Base-by-base conservation (phyloP, 352 stramenopile genomes). In the Phytophthora podocarpi region DNA sequence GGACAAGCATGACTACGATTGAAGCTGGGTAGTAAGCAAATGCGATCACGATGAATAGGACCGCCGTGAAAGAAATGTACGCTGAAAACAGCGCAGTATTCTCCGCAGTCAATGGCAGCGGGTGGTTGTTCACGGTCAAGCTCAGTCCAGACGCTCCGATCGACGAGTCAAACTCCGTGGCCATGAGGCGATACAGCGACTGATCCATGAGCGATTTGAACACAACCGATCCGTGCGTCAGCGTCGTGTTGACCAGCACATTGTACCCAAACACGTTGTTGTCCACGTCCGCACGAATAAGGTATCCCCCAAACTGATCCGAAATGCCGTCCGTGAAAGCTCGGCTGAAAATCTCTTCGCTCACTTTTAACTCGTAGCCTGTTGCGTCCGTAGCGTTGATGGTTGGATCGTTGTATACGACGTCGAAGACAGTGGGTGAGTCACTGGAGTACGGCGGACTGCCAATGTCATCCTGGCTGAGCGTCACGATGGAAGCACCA, bases 1-100 rank as follows among this genome's bases (percentile, higher is more conserved):
- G 91, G 24, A 99, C 97, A 27, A 99, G 70, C 72, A 98, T 99
- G 5, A 95, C 91, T 40, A 96, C 96, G 54, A 97, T 96, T 3
- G 88, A 95, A 6, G 89, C 93, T 0, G 93, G 90, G 39, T 98
- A 92, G 64, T 96, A 98, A 15, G 89, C 90, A 39, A 98, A 94
- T 15, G 92, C 92, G 34, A 98, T 89, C 42, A 98, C 93, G 48
- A 98, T 87, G 26, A 91, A 98, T 20, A 89, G 67, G 1, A 60
- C 68, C 5, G 79, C 71, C 0, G 85, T 67, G 24, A 97, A 78
- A 1, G 73, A 67, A 21, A 81, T 43, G 15, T 81, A 74, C 10
- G 76, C 67, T 1, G 49, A 62, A 39, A 80, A 80, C 2, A 87
- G 48, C 3, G 66, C 58, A 18, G 79, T 79, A 9, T 62, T 74